These are phyloP conservation scores for Blakeslea trispora DNA, from an alignment of 371 early-diverging fungal genomes.

Conservation along the genomic window DNA sequence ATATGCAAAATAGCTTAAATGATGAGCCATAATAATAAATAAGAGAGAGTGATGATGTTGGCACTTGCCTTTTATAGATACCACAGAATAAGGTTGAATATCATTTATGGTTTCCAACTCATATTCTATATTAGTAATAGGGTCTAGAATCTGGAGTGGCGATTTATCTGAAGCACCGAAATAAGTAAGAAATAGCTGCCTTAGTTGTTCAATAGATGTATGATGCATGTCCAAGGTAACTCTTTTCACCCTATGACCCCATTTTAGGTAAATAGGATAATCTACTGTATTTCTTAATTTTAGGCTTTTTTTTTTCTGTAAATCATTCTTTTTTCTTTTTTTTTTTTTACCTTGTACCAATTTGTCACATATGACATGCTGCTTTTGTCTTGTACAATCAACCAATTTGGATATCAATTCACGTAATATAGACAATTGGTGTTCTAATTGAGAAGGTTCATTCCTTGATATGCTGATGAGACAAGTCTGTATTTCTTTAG, in stretches of 20 bases:
- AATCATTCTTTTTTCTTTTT: too few relatives aligned
- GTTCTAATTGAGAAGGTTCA: conserved; percentile 55
- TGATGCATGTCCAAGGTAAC: too few relatives aligned
- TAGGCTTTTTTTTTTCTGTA: too few relatives aligned
- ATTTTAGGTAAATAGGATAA: too few relatives aligned
- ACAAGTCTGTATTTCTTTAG: conserved; percentile 49
- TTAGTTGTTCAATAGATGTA: conserved; percentile 38
- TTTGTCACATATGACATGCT: too few relatives aligned
- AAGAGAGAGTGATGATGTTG: background rate
- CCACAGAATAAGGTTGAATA: conserved; percentile 52
- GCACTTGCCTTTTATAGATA: conserved; percentile 52
- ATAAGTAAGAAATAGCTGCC: conserved; percentile 50
- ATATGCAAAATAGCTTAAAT: too few relatives aligned
- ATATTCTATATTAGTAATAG: conserved; percentile 51
- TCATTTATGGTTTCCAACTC: conserved; percentile 63
- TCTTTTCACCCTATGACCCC: too few relatives aligned
- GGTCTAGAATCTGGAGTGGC: conserved; percentile 58
- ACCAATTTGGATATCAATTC: too few relatives aligned
- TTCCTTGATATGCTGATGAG: conserved; percentile 48
- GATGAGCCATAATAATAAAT: too few relatives aligned
- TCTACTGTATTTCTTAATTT: too few relatives aligned
- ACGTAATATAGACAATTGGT: conserved; percentile 56
- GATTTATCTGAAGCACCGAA: conserved; percentile 32
- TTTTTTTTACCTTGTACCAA: too few relatives aligned
- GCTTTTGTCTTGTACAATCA: too few relatives aligned